Evolutionary conservation across 2,329 filamentous ascomycete genomes (phyloP), one percentile per base, ranked within the genome.

Genomic region (Cadophora malorum): DNA sequence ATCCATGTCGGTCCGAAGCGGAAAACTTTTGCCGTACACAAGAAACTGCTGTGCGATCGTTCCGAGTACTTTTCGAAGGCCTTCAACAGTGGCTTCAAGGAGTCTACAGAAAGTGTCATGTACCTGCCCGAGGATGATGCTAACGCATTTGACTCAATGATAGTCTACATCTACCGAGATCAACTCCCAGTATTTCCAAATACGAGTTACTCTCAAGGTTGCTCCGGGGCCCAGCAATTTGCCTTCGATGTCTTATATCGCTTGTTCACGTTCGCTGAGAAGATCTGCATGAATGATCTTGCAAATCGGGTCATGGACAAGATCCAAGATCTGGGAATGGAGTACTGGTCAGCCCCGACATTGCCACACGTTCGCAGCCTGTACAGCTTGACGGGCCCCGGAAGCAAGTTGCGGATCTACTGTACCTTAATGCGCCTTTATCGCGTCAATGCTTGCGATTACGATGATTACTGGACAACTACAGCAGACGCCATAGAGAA

Each of bases 21-120:
- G 21, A 67, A 67, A 19, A 41, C 68, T 10, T 76, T 75, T 38
- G 16, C 65, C 1, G 25, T 76, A 10, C 74, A 75, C 47, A 72
- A 71, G 23, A 66, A 72, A 8, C 45, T 74, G 1, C 45, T 77
- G 10, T 72, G 67, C 52, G 19, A 63, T 19, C 60, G 53, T 2
- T 59, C 65, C 1, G 25, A 45, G 1, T 69, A 38, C 28, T 70
- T 72, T 41, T 41, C 35, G 0, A 62, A 23, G 35, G 63, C 67
- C 3, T 72, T 71, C n/a, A 66, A 41, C 7, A 35, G 67, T 0
- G 31, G 52, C 4, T 72, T 70, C 23, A 55, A 65, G 19, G 68
- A 73, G 41, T 21, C 58, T 0, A 60, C 41, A 2, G 41, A 61
- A 4, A 33, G 28, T 1, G 38, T 33, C 0, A 72, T 71, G 62